phyloP scores from a whole-genome alignment of 495 filamentous ascomycete genomes.

The Penicillium lagena region DNA sequence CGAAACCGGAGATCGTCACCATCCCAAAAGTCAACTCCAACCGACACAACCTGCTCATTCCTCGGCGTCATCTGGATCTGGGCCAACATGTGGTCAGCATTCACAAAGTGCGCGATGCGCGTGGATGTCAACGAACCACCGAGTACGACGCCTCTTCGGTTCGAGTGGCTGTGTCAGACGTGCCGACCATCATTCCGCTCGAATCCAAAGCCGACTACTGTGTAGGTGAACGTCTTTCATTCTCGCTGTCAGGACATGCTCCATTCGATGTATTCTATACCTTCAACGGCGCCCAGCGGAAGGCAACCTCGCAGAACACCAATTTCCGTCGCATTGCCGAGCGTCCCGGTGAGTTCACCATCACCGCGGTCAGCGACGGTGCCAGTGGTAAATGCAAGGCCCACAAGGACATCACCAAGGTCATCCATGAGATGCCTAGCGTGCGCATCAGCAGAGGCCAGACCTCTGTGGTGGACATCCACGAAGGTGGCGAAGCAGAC shows the following conservation, averaged over 20 bases:
- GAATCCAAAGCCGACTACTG: slow-evolving; percentile 87
- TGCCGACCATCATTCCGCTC: slow-evolving; percentile 81
- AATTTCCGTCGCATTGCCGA: slow-evolving; percentile 90
- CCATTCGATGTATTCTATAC: slow-evolving; percentile 92
- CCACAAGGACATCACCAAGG: slow-evolving; percentile 63
- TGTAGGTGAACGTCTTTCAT: slow-evolving; percentile 88
- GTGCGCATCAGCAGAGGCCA: slow-evolving; percentile 80
- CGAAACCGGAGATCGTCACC: slow-evolving; percentile 70
- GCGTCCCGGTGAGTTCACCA: slow-evolving; percentile 77
- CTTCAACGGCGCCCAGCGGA: slow-evolving; percentile 70
- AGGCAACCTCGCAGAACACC: slow-evolving; percentile 67
- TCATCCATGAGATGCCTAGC: slow-evolving; percentile 85
- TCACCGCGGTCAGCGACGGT: slow-evolving; percentile 76
- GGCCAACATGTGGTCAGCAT: slow-evolving; percentile 83
- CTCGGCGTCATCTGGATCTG: slow-evolving; percentile 70
- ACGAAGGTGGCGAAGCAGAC: slow-evolving; percentile 89
- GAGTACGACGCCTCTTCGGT: slow-evolving; percentile 65
- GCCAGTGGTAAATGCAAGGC: slow-evolving; percentile 74
- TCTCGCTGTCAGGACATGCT: slow-evolving; percentile 77
- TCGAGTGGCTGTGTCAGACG: slow-evolving; percentile 82
- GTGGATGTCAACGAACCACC: slow-evolving; percentile 70
- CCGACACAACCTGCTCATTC: slow-evolving; percentile 73
- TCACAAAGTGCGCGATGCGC: slow-evolving; percentile 77
- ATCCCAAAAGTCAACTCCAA: slow-evolving; percentile 70
- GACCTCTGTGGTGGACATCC: slow-evolving; percentile 78